Evolutionary conservation across 164 flowering plant species (phyloP), one percentile per base, ranked within the genome.

Genomic region (Tetrastigma voinierianum): DNA sequence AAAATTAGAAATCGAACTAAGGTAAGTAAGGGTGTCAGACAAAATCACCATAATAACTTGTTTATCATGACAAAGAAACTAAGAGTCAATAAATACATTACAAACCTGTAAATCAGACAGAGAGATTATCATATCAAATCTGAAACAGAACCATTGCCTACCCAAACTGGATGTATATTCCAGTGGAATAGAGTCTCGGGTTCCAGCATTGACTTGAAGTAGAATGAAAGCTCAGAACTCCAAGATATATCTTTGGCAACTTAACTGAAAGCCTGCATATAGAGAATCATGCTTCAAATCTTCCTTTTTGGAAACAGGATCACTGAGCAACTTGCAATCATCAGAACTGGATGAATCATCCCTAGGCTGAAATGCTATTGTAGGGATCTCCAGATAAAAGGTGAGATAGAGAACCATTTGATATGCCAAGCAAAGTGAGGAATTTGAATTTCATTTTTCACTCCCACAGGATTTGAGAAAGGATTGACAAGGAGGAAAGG

Each of bases 51-150:
- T 32, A 32, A 32, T 32, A 7, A 32, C 40, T 32, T 3, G 6
- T 23, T 54, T 17, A 47, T 21, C 16, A 57, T n/a, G 20, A 32
- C 14, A 21, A n/a, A 18, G n/a, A 20, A 44, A 65, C 15, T 24
- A 48, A 57, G 13, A 64, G 60, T 51, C 17, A 13, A 18, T 53
- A 32, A n/a, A n/a, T n/a, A 7, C 51, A 55, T 23, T 24, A 40
- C 72, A 74, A 65, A 91, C 98, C 94, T 88, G 75, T n/a, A 66
- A 90, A 69, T 95, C 94, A 69, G 80, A 64, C 46, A 90, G 71
- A 23, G 97, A 85, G 32, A 91, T 65, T 53, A 80, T 83, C 72
- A 90, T 56, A 73, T 95, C 87, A 70, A 72, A 57, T 91, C 90
- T 47, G 89, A 79, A 61, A 89, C 52, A 71, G 85, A 82, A 69